Evolutionary conservation across 2,329 filamentous ascomycete genomes (phyloP).

Genomic region (Juglanconis oblonga): DNA sequence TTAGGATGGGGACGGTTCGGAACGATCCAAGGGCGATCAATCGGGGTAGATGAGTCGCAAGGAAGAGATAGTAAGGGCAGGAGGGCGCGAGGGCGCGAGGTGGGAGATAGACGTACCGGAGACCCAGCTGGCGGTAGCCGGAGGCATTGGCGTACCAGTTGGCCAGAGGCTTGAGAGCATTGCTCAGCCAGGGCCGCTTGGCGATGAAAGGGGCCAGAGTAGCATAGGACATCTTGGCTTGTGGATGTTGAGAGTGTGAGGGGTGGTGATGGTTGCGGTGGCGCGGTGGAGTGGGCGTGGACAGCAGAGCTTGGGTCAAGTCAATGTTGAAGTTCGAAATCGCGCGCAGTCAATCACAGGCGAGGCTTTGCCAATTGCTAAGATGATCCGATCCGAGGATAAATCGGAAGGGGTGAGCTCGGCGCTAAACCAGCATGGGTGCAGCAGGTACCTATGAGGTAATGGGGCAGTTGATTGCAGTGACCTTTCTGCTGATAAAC

Average conservation of each 20-base stretch:
- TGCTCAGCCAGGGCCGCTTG: constrained; percentile 82
- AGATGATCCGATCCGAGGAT: not conserved
- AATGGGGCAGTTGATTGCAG: not conserved
- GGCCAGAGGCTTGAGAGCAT: constrained; percentile 75
- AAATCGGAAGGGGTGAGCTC: not conserved
- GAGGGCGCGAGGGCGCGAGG: not conserved
- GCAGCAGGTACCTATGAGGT: no score
- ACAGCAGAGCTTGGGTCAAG: not conserved
- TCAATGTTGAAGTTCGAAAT: constrained; percentile 1
- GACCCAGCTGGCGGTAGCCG: constrained; percentile 89
- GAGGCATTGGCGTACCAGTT: constrained; percentile 86
- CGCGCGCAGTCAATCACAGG: not conserved
- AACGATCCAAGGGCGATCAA: not conserved
- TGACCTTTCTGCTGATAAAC: not conserved
- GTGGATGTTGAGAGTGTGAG: not conserved
- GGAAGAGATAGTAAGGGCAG: not conserved
- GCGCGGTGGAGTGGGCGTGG: constrained; percentile 17
- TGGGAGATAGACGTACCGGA: constrained; percentile 60
- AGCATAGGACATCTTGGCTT: constrained; percentile 63
- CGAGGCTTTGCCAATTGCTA: not conserved
- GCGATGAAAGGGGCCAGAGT: constrained; percentile 73
- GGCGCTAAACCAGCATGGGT: not conserved
- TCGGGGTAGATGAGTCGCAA: not conserved
- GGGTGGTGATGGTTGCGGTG: constrained; percentile 23
- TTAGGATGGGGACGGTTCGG: not conserved